A percentile compares a stretch with the other conserved stretches of the same genome.
phyloP scores from a whole-genome alignment of 2,329 filamentous ascomycete genomes.

The Pyrenochaeta sp. region DNA sequence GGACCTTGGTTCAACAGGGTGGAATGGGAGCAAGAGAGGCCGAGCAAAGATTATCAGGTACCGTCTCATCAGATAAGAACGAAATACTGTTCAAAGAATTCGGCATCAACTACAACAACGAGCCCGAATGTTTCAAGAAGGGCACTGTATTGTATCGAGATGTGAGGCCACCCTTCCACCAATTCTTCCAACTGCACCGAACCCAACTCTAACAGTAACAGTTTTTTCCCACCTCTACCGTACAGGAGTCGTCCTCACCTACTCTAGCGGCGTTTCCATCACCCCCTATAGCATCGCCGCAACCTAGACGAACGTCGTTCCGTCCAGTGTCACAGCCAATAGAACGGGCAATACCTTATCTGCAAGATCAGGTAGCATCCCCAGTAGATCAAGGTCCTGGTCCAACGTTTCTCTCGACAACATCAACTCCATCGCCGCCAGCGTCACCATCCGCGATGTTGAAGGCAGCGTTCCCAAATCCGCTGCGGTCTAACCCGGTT shows the following conservation, averaged over 20 bases:
- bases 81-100: constrained; percentile 92
- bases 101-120: constrained; percentile 97
- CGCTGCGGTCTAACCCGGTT: constrained; percentile 32
- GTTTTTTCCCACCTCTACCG: constrained; percentile 37
- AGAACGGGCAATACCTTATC: constrained; percentile 21
- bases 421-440: constrained; percentile 46
- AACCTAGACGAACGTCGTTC: constrained; percentile 16
- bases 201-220: constrained; percentile 22
- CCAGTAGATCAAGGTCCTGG: constrained; percentile 27
- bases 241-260: constrained; percentile 20
- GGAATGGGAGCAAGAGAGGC: constrained; percentile 80
- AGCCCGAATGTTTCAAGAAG: constrained; percentile 90
- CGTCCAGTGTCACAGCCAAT: constrained; percentile 31
- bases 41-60: constrained; percentile 82
- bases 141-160: constrained; percentile 90
- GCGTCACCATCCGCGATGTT: constrained; percentile 36
- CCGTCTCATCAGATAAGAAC: constrained; percentile 87
- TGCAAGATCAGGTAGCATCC: constrained; percentile 23
- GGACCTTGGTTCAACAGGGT: constrained; percentile 82
- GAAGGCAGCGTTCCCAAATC: constrained; percentile 34
- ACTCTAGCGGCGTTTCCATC: constrained; percentile 15
- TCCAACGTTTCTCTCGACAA: constrained; percentile 45
- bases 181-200: not conserved
- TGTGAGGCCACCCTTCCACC: constrained; percentile 56
- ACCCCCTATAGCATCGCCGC: constrained; percentile 28